Evolutionary conservation across 2,329 filamentous ascomycete species (phyloP).

Genomic region (Aspergillus novoparasiticus): DNA sequence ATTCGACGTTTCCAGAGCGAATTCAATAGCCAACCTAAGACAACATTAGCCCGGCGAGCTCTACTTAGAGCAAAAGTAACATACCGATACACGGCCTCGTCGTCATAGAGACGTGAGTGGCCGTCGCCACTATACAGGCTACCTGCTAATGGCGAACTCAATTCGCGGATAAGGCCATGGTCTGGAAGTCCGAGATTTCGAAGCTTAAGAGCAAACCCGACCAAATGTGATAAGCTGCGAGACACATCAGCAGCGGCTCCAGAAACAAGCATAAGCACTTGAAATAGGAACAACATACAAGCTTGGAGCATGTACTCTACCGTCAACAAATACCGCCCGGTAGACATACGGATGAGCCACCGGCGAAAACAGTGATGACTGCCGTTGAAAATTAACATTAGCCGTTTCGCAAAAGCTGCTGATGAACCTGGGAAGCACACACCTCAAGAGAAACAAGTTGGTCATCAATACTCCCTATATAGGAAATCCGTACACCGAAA

Average conservation of each 20-base stretch:
- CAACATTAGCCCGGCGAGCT: conserved; percentile 11
- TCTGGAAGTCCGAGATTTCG: conserved; percentile 92
- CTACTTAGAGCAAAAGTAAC: conserved; percentile 26
- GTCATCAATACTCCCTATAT: conserved; percentile 93
- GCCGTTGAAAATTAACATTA: background rate
- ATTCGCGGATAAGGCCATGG: conserved; percentile 87
- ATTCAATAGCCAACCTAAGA: conserved; percentile 66
- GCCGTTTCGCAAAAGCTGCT: background rate
- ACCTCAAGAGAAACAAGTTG: conserved; percentile 92
- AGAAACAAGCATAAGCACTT: background rate
- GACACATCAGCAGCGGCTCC: conserved; percentile 13
- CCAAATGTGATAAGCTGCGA: conserved; percentile 74
- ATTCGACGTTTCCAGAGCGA: conserved; percentile 70
- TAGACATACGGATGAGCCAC: conserved; percentile 91
- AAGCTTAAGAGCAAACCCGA: conserved; percentile 90
- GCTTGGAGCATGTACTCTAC: conserved; percentile 85
- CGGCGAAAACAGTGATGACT: conserved; percentile 83
- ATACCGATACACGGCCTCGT: conserved; percentile 78
- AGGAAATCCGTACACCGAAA: conserved; percentile 81
- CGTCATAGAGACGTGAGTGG: conserved; percentile 91
- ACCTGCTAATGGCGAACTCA: conserved; percentile 84
- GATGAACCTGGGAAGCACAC: conserved; percentile 8
- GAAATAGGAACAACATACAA: conserved; percentile 58
- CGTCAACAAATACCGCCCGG: conserved; percentile 93
- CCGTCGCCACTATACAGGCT: conserved; percentile 90